Evolutionary conservation across 345 rosid species (phyloP), one percentile per base, ranked within the genome.

Genomic region (Lumnitzera littorea): DNA sequence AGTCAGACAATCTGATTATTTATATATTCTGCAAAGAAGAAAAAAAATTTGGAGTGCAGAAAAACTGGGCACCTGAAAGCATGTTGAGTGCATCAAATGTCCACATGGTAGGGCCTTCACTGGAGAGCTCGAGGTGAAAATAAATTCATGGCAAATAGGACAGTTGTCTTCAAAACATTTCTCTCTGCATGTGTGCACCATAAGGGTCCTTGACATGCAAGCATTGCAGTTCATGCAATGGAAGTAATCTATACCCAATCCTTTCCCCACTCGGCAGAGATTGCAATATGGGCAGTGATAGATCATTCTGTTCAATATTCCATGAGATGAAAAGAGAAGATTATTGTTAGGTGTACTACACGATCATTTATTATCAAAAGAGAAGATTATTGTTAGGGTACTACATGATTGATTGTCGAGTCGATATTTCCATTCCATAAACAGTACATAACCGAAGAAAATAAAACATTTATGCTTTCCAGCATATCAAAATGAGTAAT

Each of bases 211-310:
- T 17, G 88, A 67, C 96, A 91, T 80, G 75, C 98, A 88, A 62
- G 86, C 95, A 66, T 91, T 88, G 85, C 98, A 88, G 52, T 73
- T 84, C 96, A 91, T 88, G 82, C 98, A 88, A 65, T 88, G 95
- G 55, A 86, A 88, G 71, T 81, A 88, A 63, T 86, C 87, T 57
- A 84, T 70, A 47, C 87, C 94, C 65, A 91, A 78, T 61, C 95
- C 95, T 76, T 86, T 86, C 66, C 98, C 98, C 13, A 91, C 61
- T 51, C 94, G 80, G 66, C 96, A 91, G 61, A 91, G 80, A 67
- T 91, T 91, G 74, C 94, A 91, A 58, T 75, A 88, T 1, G 96
- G 91, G 69, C 96, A 91, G 62, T 88, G 96, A 77, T 91, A 91
- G 62, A 91, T 86, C 75, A 85, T 76, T 87, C 96, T 91, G 86